A percentile compares a stretch with the other conserved stretches of the same genome.
These are phyloP conservation scores for Colletotrichum kahawae DNA, from an alignment of 2,329 filamentous ascomycete genomes.

Conservation along the genomic window DNA sequence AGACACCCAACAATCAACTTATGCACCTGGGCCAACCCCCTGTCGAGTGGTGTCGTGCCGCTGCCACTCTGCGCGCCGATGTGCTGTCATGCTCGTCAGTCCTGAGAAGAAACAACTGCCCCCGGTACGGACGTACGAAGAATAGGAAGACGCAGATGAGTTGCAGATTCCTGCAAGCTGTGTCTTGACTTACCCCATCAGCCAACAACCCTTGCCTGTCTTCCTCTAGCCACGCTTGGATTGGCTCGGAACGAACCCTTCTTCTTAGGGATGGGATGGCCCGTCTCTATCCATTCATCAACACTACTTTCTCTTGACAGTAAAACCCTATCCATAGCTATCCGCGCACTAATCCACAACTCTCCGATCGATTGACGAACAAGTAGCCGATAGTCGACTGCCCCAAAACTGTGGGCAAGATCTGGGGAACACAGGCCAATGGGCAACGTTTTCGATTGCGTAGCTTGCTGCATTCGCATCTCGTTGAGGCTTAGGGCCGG, in stretches of 20 bases:
- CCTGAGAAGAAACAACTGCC: background rate
- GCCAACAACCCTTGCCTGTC: background rate
- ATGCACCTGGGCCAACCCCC: background rate
- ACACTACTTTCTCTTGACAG: background rate
- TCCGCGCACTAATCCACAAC: background rate
- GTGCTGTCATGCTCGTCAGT: conserved; percentile 8
- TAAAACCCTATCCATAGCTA: background rate
- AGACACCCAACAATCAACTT: background rate
- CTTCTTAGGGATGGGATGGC: background rate
- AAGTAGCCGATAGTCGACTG: background rate
- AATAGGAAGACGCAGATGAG: conserved; percentile 9
- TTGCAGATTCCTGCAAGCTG: conserved; percentile 18
- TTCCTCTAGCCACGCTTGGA: background rate
- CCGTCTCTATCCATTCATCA: background rate
- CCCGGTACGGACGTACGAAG: conserved; percentile 17
- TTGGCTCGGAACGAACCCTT: background rate
- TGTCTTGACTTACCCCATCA: background rate
- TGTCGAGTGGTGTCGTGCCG: conserved; percentile 2
- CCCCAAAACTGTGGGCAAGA: background rate
- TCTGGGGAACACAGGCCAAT: conserved; percentile 14
- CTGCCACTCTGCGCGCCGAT: background rate
- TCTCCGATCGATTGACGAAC: conserved; percentile 11
- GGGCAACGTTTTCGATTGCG: background rate
- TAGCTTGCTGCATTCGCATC: background rate
- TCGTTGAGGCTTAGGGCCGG: background rate